Evolutionary conservation across 305 asterid genomes (phyloP).

Genomic region (Caryopteris hybrid): DNA sequence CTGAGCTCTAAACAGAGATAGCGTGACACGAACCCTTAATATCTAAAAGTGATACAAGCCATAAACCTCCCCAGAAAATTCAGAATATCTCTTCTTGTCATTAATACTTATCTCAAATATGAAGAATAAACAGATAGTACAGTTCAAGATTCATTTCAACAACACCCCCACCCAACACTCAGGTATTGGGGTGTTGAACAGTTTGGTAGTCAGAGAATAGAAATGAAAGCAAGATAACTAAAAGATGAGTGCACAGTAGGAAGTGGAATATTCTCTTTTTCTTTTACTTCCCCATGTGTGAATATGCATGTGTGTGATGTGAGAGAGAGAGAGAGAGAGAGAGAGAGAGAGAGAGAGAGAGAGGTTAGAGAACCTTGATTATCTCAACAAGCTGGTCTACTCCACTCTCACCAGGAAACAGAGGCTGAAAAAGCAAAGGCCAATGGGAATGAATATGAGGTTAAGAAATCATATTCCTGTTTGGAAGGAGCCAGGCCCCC

Average conservation of each 20-base stretch:
- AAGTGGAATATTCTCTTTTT: background rate
- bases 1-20: background rate
- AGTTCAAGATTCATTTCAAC: background rate
- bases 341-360: constrained; percentile 13
- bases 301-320: background rate
- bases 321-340: constrained; percentile 12
- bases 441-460: constrained; percentile 10
- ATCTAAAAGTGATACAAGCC: background rate
- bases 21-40: background rate
- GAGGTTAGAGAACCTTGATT: constrained; percentile 71
- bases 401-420: constrained; percentile 74
- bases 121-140: background rate
- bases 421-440: constrained; percentile 42
- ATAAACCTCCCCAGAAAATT: background rate
- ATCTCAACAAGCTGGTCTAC: constrained; percentile 83
- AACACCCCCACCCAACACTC: background rate
- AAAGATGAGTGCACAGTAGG: background rate
- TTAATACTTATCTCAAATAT: background rate
- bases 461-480: background rate
- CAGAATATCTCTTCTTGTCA: background rate
- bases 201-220: background rate
- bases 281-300: background rate
- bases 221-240: background rate
- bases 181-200: background rate
- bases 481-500: background rate